Base-by-base conservation (phyloP, 2,329 filamentous ascomycete species). In the Cladophialophora yegresii region DNA sequence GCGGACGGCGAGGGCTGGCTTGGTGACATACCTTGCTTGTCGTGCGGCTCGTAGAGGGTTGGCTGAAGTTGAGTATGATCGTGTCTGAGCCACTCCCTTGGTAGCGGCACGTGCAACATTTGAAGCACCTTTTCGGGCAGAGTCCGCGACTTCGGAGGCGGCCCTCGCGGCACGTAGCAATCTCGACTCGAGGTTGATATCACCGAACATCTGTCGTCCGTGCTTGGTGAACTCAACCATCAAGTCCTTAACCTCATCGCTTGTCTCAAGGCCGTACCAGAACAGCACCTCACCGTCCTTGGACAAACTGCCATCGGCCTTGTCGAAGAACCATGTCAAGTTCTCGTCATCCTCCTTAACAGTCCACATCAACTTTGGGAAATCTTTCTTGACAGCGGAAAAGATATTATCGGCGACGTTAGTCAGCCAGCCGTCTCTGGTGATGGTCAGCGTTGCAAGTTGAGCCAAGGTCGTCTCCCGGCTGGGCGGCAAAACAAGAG, bases 391-490 rank as follows among this genome's bases (percentile, higher is more conserved):
- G 76, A 98, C 90, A 67, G 90, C 89, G 69, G 89, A 87, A 77
- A 98, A 96, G 63, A 98, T 90, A 74, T 98, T 97, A 77, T 98
- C 95, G 32, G 93, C 91, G 36, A 97, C 88, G 74, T 97, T 97
- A 64, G 89, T 95, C 65, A 98, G 81, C 93, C 93, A 98, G 58
- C 92, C 93, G 36, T 92, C 86, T 79, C 96, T 96, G 70, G 92
- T 96, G 73, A 96, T 96, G 67, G 90, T 93, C 72, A 98, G 88
- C 4, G 92, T 96, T 22, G 93, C 90, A 59, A 98, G 84, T 61
- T 93, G 93, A 13, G 93, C 90, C 70, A 95, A 84, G 43, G 87
- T 83, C 45, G 86, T 85, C 53, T 87, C 80, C 63, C 82, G 81
- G 23, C 40, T 58, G 1, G 90, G 86, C 47, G 92, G 91, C 58